Evolutionary conservation across 2,329 filamentous ascomycete species (phyloP), one percentile per base, ranked within the genome.

Genomic region (Pestalotiopsis sp.): DNA sequence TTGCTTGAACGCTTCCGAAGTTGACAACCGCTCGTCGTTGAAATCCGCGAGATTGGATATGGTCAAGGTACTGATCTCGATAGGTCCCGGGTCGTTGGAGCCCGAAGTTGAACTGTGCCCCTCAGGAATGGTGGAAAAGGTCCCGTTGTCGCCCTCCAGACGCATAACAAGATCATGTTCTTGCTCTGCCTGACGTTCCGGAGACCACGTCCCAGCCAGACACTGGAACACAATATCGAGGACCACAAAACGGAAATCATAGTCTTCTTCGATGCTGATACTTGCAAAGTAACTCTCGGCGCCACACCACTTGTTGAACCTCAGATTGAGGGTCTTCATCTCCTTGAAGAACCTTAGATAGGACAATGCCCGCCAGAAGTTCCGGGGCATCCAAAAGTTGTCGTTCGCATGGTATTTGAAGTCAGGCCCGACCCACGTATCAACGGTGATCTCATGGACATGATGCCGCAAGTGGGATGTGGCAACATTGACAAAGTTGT

Each of bases 391-490:
- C 13, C 41, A 27, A 41, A 60, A 45, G 4, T 20, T 20, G 20
- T 14, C 3, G 38, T 66, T 45, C 23, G 39, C 6, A 11, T 66
- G 17, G 7, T 36, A 31, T 23, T 11, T 27, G 52, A 49, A 39
- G n/a, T 68, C 52, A 14, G 62, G 56, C n/a, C 64, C 64, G 23
- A 63, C 39, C 64, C 61, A 68, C 6, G 62, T 45, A 65, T 67
- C 58, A 14, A 70, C 56, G n/a, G 64, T 68, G 60, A 70, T 49
- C 61, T 68, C 69, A 17, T 39, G 63, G 14, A 70, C 69, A 5
- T 60, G 41, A 11, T 14, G 52, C 38, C 67, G 64, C 17, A 70
- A 56, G 9, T 23, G 14, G 17, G 57, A 66, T 27, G 60, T 52
- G n/a, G 67, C 69, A 17, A 70, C 58, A 23, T 63, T 52, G 25